phyloP scores from a whole-genome alignment of 495 filamentous ascomycete genomes.

The Corynascus novoguineensis region DNA sequence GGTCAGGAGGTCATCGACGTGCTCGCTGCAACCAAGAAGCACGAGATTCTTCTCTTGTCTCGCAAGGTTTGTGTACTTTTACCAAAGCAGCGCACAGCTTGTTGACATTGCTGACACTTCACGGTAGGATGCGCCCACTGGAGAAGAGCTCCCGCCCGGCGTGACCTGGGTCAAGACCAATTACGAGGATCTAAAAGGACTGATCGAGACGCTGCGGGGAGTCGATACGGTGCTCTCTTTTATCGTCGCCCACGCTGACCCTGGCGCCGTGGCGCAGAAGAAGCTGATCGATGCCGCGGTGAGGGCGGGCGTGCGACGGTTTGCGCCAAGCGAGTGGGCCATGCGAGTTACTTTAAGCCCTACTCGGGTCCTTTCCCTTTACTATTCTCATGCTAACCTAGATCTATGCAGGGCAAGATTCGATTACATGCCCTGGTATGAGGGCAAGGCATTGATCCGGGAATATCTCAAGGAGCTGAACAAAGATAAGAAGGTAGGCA shows the following conservation, averaged over 20 bases:
- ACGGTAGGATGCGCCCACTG: constrained; percentile 11
- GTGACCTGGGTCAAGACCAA: constrained; percentile 38
- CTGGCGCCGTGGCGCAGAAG: constrained; percentile 34
- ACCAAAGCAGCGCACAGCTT: not conserved
- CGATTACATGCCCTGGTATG: constrained; percentile 44
- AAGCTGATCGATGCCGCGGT: constrained; percentile 50
- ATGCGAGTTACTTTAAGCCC: constrained; percentile 17
- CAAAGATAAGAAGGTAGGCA: constrained; percentile 39
- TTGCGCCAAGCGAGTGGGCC: constrained; percentile 46
- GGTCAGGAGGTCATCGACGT: constrained; percentile 51
- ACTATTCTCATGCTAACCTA: not conserved
- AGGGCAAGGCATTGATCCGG: constrained; percentile 42
- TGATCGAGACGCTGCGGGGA: constrained; percentile 40
- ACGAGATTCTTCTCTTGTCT: constrained; percentile 46
- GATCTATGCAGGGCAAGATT: constrained; percentile 13
- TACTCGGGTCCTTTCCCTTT: not conserved
- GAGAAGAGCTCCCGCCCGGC: constrained; percentile 15
- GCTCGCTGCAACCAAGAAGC: constrained; percentile 45
- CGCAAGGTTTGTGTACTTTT: constrained; percentile 25
- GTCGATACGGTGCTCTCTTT: constrained; percentile 55
- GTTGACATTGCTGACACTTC: not conserved
- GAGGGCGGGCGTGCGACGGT: constrained; percentile 49
- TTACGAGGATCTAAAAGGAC: constrained; percentile 37
- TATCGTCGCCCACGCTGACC: constrained; percentile 35
- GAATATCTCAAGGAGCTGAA: constrained; percentile 50